phyloP scores from a whole-genome alignment of 208 protist species.

The Trypanosoma cruzi region DNA sequence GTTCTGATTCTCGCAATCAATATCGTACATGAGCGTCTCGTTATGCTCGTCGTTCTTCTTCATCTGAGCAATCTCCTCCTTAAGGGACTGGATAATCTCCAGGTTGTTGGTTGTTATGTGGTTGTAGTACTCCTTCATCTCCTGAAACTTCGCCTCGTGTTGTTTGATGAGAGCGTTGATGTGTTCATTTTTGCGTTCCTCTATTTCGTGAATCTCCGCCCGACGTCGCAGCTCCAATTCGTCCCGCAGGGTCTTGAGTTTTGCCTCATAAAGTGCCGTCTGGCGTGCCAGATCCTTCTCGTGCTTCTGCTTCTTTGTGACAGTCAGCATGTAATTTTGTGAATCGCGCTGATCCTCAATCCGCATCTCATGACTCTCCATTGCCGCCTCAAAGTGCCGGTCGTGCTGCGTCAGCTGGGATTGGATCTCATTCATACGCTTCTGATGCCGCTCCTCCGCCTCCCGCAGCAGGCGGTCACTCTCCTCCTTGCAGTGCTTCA shows the following conservation, averaged over 20 bases:
- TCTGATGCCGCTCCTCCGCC: constrained; percentile 79
- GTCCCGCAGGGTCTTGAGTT: constrained; percentile 85
- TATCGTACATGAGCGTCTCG: constrained; percentile 97
- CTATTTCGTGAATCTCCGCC: constrained; percentile 94
- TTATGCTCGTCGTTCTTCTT: constrained; percentile 95
- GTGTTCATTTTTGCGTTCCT: constrained; percentile 96
- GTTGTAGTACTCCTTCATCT: constrained; percentile 99
- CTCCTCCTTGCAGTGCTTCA: constrained; percentile 91
- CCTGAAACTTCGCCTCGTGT: constrained; percentile 95
- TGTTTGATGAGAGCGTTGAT: constrained; percentile 96
- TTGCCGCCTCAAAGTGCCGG: constrained; percentile 58
- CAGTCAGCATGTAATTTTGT: constrained; percentile 87
- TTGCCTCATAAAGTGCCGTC: constrained; percentile 89
- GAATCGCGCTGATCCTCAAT: constrained; percentile 87
- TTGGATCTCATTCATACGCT: constrained; percentile 72
- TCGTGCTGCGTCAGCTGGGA: constrained; percentile 56
- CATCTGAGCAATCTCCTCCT: constrained; percentile 96
- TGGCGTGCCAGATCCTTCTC: constrained; percentile 85
- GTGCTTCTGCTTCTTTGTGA: constrained; percentile 88
- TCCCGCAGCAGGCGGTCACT: constrained; percentile 89
- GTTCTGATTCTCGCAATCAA: constrained; percentile 96
- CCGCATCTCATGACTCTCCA: constrained; percentile 77
- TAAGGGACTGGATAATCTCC: constrained; percentile 97
- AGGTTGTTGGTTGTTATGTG: constrained; percentile 98
- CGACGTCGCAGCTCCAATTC: constrained; percentile 93